Base-by-base conservation (phyloP, 2,329 filamentous ascomycete species). In the Phaeomoniella chlamydospora region DNA sequence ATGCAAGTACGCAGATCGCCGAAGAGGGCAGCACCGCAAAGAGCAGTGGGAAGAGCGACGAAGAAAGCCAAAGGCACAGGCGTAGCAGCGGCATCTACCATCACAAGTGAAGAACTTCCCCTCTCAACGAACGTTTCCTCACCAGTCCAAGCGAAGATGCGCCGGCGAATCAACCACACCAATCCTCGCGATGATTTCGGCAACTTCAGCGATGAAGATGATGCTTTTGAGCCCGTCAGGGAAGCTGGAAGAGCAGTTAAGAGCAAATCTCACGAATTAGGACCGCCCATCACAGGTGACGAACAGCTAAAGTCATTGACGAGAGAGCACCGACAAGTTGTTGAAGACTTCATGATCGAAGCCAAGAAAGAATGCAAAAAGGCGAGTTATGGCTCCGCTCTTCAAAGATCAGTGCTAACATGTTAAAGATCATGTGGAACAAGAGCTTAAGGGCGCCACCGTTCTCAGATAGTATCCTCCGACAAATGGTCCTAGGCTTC, bases 41-140 rank as follows among this genome's bases (percentile, higher is more conserved):
- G 47, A 36, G 47, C 49, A 36, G 34, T 45, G 17, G 50, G 49
- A 43, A 41, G 14, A 32, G 15, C 30, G 10, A 14, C 30, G 15
- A 54, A 54, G 41, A 52, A 53, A 31, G 48, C 44, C 15, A 39
- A 35, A 33, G 42, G 39, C 36, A 61, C 53, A 36, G 54, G 54
- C 30, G 48, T 52, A 29, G 46, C 48, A 31, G 51, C 54, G 29
- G 43, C 51, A 18, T 4, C 4, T 4, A 18, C n/a, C 3, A 39
- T 39, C 12, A 26, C 30, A 16, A 57, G 54, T 17, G 53, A 62
- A 31, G 60, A 67, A 17, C 60, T 68, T 48, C 72, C 75, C 3
- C 56, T 67, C 37, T 81, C 77, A 1, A 81, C 78, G 1, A 75
- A 79, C 43, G 64, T 82, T 3, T 78, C 77, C 1, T 80, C 77